Evolutionary conservation across 352 stramenopile genomes (phyloP).

Genomic region (Halophytophthora batemanensis): DNA sequence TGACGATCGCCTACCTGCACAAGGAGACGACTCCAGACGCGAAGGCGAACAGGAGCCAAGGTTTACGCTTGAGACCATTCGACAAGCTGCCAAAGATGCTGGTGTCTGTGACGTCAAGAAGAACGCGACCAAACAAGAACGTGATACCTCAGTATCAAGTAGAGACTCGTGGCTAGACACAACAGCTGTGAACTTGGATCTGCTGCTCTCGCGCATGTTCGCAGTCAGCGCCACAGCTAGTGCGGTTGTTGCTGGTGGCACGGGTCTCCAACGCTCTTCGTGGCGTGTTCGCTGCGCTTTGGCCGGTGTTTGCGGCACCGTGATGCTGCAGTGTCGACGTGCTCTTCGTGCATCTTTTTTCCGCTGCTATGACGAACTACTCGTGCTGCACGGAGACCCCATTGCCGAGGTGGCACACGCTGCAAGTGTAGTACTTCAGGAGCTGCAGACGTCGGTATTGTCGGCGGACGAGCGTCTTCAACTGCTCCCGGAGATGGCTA

Average conservation of each 20-base stretch:
- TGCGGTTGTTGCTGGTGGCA: conserved; percentile 18
- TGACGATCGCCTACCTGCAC: conserved; percentile 13
- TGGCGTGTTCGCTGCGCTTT: conserved; percentile 65
- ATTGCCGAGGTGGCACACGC: conserved; percentile 34
- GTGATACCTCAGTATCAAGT: neutral
- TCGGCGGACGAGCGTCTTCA: conserved; percentile 50
- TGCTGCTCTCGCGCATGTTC: conserved; percentile 63
- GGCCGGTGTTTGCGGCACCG: conserved; percentile 51
- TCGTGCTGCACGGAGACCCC: conserved; percentile 57
- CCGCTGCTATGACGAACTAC: conserved; percentile 72
- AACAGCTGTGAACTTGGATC: conserved; percentile 59
- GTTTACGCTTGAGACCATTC: conserved; percentile 32
- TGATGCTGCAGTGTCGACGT: conserved; percentile 50
- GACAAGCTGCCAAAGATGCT: conserved; percentile 16
- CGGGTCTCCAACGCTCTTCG: conserved; percentile 36
- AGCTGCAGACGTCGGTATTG: conserved; percentile 27
- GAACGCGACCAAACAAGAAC: neutral
- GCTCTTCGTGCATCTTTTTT: conserved; percentile 63
- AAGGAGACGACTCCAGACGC: conserved; percentile 3
- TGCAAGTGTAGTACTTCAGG: conserved; percentile 23
- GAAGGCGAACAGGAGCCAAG: conserved; percentile 10
- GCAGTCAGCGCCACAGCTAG: conserved; percentile 20
- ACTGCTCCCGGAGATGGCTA: conserved; percentile 54
- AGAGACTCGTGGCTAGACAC: conserved; percentile 51
- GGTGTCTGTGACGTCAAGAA: neutral